A percentile compares a stretch with the other conserved stretches of the same genome.
Evolutionary conservation across 1,139 yeast genomes (phyloP).

Genomic region (Pichia sp.): DNA sequence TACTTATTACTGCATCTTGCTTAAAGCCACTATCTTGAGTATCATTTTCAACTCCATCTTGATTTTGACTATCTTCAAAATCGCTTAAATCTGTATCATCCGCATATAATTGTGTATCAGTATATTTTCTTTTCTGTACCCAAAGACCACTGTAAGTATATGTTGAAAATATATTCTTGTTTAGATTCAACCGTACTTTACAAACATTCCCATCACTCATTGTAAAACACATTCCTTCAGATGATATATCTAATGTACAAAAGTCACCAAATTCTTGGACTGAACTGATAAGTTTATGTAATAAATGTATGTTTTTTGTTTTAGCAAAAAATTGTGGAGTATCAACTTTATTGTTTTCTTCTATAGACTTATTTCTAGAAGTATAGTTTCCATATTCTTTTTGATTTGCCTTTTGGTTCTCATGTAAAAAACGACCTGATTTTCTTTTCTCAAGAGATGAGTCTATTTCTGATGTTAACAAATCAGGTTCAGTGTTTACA

Average conservation of each 20-base stretch:
- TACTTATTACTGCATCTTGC: slow-evolving; percentile 21
- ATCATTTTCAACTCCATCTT: slow-evolving; percentile 7
- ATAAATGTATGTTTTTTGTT: slow-evolving; percentile 20
- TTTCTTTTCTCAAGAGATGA: neutral
- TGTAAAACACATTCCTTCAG: slow-evolving; percentile 25
- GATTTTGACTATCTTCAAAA: slow-evolving; percentile 12
- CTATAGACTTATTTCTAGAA: neutral
- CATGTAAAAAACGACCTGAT: too few relatives aligned
- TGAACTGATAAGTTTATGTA: slow-evolving; percentile 24
- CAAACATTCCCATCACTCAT: slow-evolving; percentile 27
- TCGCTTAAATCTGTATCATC: slow-evolving; percentile 10
- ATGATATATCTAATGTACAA: slow-evolving; percentile 23
- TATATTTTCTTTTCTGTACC: slow-evolving; percentile 10
- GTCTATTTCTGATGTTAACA: neutral
- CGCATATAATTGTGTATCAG: slow-evolving; percentile 10
- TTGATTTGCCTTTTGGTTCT: neutral
- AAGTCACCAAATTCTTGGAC: slow-evolving; percentile 26
- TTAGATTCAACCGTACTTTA: slow-evolving; percentile 24
- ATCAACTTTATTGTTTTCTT: neutral
- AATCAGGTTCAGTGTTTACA: slow-evolving; percentile 1
- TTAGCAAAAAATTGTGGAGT: slow-evolving; percentile 23
- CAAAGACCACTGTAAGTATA: slow-evolving; percentile 17
- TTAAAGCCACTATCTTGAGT: slow-evolving; percentile 2
- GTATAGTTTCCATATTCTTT: slow-evolving; percentile 10
- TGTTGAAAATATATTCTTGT: slow-evolving; percentile 20